These are phyloP conservation scores for Xerocomellus chrysenteron DNA, from an alignment of 768 basidiomycete species.

Conservation along the genomic window DNA sequence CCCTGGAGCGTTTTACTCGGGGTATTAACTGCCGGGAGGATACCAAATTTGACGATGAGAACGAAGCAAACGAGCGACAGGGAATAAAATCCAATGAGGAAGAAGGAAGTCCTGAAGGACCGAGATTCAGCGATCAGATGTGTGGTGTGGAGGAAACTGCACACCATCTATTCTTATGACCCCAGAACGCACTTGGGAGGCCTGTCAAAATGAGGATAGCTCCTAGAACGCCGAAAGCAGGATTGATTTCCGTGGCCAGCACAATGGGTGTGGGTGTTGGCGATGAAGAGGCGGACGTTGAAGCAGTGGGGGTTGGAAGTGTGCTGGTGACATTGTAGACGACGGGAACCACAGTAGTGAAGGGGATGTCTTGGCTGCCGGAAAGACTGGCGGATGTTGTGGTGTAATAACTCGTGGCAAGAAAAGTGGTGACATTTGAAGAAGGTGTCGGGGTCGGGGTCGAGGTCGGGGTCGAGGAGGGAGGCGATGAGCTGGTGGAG, in stretches of 20 bases:
- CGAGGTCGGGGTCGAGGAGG: not conserved
- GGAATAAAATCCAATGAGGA: constrained; percentile 89
- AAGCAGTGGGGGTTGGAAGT: constrained; percentile 44
- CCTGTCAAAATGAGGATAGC: constrained; percentile 87
- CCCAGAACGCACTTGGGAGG: constrained; percentile 85
- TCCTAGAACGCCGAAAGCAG: constrained; percentile 88
- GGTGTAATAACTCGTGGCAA: constrained; percentile 53
- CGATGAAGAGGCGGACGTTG: constrained; percentile 40
- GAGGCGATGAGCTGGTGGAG: constrained; percentile 5
- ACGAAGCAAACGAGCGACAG: constrained; percentile 83
- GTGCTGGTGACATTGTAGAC: constrained; percentile 63
- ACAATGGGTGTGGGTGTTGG: constrained; percentile 36
- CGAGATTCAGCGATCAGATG: constrained; percentile 6
- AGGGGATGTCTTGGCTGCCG: constrained; percentile 46
- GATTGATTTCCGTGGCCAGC: constrained; percentile 70
- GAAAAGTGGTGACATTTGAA: constrained; percentile 49
- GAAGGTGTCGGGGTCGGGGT: constrained; percentile 9
- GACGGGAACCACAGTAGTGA: constrained; percentile 59
- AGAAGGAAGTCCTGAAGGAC: constrained; percentile 79
- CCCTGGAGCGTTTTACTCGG: constrained; percentile 79
- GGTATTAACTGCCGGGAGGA: constrained; percentile 79
- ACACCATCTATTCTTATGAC: constrained; percentile 94
- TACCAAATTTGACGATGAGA: constrained; percentile 85
- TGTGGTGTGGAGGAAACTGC: constrained; percentile 20
- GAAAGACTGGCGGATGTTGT: constrained; percentile 47